Percentiles rank a stretch among this genome's conserved stretches.
Conservation (phyloP, 176 grass and related monocot species). For the Luzula sylvatica region DNA sequence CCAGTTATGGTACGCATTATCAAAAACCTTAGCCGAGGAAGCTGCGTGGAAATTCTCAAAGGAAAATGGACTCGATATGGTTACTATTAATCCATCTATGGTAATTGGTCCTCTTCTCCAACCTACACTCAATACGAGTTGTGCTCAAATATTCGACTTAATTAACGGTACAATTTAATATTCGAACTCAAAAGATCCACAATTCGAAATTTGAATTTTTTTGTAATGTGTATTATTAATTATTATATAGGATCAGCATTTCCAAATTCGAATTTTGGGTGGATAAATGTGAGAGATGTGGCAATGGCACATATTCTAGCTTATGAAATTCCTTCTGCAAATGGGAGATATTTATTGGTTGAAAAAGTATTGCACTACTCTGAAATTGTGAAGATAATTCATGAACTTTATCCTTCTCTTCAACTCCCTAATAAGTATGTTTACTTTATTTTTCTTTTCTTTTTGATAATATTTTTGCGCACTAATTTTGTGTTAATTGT, state of each 20-base stretch:
- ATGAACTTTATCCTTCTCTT: conserved; percentile 22
- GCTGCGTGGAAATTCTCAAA: conserved; percentile 29
- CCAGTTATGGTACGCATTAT: conserved; percentile 27
- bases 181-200: too few relatives aligned
- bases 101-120: conserved; percentile 30
- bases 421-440: conserved; percentile 12
- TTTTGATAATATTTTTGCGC: not conserved
- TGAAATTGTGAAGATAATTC: conserved; percentile 20
- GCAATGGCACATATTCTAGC: conserved; percentile 19
- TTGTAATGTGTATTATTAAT: too few relatives aligned
- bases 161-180: too few relatives aligned
- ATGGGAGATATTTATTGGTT: conserved; percentile 20
- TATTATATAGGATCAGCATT: not conserved
- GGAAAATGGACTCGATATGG: conserved; percentile 25
- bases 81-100: conserved; percentile 26
- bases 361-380: conserved; percentile 23
- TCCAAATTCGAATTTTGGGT: not conserved
- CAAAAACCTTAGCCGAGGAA: conserved; percentile 28
- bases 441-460: not conserved
- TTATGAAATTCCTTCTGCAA: conserved; percentile 18
- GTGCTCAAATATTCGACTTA: not conserved
- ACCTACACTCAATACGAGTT: conserved; percentile 14
- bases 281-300: conserved; percentile 19
- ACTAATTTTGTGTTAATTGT: not conserved
- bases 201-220: too few relatives aligned